Base-by-base conservation (phyloP, 1,284 basidiomycete species). In the Cryptococcus jaspeensis region DNA sequence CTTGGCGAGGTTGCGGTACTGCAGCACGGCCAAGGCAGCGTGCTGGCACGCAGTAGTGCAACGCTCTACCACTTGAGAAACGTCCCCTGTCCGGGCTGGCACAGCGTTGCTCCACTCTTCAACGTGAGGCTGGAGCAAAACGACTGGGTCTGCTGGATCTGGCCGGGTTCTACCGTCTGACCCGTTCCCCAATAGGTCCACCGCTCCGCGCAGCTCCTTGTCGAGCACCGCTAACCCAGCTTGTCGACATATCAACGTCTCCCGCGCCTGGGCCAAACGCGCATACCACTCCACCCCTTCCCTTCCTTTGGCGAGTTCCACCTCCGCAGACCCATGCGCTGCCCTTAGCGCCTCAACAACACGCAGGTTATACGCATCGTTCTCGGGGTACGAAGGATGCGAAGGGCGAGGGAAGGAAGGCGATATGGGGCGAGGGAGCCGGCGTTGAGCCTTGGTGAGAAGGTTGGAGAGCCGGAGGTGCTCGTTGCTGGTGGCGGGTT, bases 281-380 rank as follows among this genome's bases (percentile, higher is more conserved):
- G 23, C 47, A 57, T 72, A 71, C 63, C 67, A 71, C 5, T 60
- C 59, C 11, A 71, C 23, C 0, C 55, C 63, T 20, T 62, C 53
- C n/a, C 36, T 52, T 1, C 55, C 56, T 2, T 58, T 20, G 16
- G 60, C 48, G 8, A 70, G 12, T 0, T 46, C 46, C 4, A 47
- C 52, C 16, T 56, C 50, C 1, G 67, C 66, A 6, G 59, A 50
- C 1, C 41, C 41, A 2, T 55, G 60, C 0, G 55, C 50, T 2
- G 28, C 39, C 3, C 11, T 25, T 2, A 74, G 50, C 0, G 52
- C 55, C 0, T 23, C 20, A 0, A 65, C 41, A 15, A 70, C 43
- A 1, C 52, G 36, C 5, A 23, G 42, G 48, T 62, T 70, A 45
- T 71, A 63, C 25, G 52, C 52, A 9, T 65, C 64, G 39, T 65